Conservation (phyloP, 140 eudicot species). For the Senecio squalidus region DNA sequence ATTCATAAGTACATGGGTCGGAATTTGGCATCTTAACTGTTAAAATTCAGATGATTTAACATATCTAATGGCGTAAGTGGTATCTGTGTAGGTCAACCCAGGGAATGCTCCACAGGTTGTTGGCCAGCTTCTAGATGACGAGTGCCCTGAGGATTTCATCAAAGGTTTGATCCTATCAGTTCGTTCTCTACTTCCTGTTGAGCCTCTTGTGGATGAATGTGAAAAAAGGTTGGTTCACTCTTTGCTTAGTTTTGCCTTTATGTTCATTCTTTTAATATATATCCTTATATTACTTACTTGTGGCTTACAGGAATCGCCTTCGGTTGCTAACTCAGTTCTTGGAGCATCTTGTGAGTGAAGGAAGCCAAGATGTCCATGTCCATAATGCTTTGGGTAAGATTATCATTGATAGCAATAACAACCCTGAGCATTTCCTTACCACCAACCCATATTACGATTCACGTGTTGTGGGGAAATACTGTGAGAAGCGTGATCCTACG, state of each 20-base stretch:
- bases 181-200: conserved; percentile 95
- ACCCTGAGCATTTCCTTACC: conserved; percentile 98
- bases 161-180: conserved; percentile 93
- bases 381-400: conserved; percentile 98
- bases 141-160: conserved; percentile 98
- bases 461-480: conserved; percentile 87
- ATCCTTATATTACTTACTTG: conserved; percentile 5
- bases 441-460: conserved; percentile 96
- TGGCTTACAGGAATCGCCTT: conserved; percentile 76
- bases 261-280: background rate
- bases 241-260: background rate
- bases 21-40: too few species aligned
- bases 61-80: conserved; percentile 9
- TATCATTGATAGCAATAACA: conserved; percentile 91
- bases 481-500: conserved; percentile 99
- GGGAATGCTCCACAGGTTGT: conserved; percentile 99
- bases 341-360: conserved; percentile 99
- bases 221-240: conserved; percentile 65
- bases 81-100: conserved; percentile 71
- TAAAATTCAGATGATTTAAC: too few species aligned
- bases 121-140: conserved; percentile 96
- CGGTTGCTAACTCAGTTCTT: conserved; percentile 88
- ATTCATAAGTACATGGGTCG: too few species aligned
- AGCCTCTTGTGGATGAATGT: conserved; percentile 96
- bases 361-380: conserved; percentile 98